A percentile compares a stretch with the other conserved stretches of the same genome.
These are phyloP conservation scores for Pichia sp. DNA, from an alignment of 1,139 yeast species.

Conservation along the genomic window DNA sequence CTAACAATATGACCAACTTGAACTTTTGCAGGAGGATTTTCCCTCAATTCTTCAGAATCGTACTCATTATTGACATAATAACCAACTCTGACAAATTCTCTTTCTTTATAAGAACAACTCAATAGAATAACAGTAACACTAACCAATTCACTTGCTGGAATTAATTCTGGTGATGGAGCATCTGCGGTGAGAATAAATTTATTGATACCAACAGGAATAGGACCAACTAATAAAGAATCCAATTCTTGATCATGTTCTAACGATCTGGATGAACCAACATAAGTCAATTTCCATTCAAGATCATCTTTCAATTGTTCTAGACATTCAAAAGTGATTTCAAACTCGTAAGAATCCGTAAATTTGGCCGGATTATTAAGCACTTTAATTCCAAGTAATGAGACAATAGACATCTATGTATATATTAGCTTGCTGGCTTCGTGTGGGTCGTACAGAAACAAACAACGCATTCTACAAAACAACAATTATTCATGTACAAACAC, in stretches of 20 bases:
- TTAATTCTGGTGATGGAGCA: slow-evolving; percentile 92
- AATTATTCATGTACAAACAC: not conserved
- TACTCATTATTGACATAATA: slow-evolving; percentile 96
- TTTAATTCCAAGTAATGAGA: slow-evolving; percentile 83
- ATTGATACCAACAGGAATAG: slow-evolving; percentile 95
- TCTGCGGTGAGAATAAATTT: slow-evolving; percentile 91
- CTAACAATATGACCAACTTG: slow-evolving; percentile 93
- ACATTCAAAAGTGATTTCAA: slow-evolving; percentile 96
- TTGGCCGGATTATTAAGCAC: slow-evolving; percentile 94
- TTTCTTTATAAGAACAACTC: slow-evolving; percentile 86
- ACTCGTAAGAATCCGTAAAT: slow-evolving; percentile 88
- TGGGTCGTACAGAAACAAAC: not conserved
- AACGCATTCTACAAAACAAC: not conserved
- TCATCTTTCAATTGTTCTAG: slow-evolving; percentile 89
- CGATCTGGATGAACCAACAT: slow-evolving; percentile 91
- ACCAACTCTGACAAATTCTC: slow-evolving; percentile 95
- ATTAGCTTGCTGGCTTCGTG: not conserved
- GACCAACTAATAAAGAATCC: slow-evolving; percentile 93
- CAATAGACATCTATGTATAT: slow-evolving; percentile 61
- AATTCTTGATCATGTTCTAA: slow-evolving; percentile 94
- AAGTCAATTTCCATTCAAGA: slow-evolving; percentile 93
- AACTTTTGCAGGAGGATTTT: slow-evolving; percentile 89
- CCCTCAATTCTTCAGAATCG: slow-evolving; percentile 85
- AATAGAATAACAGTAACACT: slow-evolving; percentile 89
- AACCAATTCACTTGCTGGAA: slow-evolving; percentile 92